Percentiles rank a stretch among this genome's conserved stretches.
Conservation (phyloP, 1,284 basidiomycete genomes). For the Pyrrhoderma noxium region DNA sequence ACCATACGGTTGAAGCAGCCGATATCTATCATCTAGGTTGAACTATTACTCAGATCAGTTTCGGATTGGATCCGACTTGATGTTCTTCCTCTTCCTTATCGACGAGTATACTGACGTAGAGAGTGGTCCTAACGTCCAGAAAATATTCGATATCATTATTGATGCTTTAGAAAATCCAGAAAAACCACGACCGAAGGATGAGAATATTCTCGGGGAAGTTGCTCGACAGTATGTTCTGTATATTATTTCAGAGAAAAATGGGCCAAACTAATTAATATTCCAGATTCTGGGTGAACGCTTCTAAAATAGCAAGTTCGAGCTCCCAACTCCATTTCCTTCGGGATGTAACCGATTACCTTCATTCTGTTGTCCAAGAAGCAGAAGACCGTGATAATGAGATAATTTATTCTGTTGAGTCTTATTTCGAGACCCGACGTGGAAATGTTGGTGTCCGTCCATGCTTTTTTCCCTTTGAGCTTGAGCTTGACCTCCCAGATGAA, state of each 20-base stretch:
- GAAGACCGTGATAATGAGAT: constrained; percentile 40
- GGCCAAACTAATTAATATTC: background rate
- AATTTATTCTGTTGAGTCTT: constrained; percentile 49
- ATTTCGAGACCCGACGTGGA: constrained; percentile 49
- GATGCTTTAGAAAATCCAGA: constrained; percentile 31
- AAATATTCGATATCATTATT: constrained; percentile 29
- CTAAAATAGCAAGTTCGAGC: constrained; percentile 40
- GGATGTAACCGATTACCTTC: constrained; percentile 46
- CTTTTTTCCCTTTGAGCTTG: constrained; percentile 48
- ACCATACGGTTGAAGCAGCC: no score
- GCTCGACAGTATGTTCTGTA: constrained; percentile 23
- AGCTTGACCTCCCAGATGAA: constrained; percentile 45
- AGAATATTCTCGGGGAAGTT: constrained; percentile 29
- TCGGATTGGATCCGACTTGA: constrained; percentile 31
- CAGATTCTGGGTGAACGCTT: constrained; percentile 48
- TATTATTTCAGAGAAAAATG: constrained; percentile 3
- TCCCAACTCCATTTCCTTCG: constrained; percentile 51
- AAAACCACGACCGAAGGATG: constrained; percentile 26
- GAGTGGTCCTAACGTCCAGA: constrained; percentile 21
- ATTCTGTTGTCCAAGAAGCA: constrained; percentile 46
- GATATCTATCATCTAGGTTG: no score
- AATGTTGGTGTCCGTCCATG: constrained; percentile 55
- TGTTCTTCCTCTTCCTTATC: constrained; percentile 36
- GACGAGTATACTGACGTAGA: constrained; percentile 37
- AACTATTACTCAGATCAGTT: constrained; percentile 22